Conservation (phyloP, 2,329 filamentous ascomycete genomes). For the Sordariomycetes sp. region DNA sequence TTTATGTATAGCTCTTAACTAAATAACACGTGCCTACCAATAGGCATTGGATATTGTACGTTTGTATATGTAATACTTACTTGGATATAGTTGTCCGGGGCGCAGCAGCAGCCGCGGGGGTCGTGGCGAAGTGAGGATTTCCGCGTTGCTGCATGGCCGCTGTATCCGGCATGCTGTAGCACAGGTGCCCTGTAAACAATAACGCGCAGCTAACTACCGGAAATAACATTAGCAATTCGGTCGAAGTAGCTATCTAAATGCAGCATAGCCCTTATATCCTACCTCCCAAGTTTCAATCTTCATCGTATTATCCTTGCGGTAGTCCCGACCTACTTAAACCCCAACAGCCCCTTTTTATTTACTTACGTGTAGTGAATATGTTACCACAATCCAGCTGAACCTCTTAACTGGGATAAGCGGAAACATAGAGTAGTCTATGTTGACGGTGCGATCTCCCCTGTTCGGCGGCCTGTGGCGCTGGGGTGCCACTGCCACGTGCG, state of each 20-base stretch:
- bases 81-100: too few relatives aligned
- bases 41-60: too few relatives aligned
- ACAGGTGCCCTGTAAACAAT: neutral
- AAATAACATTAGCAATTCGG: neutral
- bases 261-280: neutral
- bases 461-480: neutral
- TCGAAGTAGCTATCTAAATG: neutral
- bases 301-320: too few relatives aligned
- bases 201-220: neutral
- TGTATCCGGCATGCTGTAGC: neutral
- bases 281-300: neutral
- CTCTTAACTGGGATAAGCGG: neutral
- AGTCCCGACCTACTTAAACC: too few relatives aligned
- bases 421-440: neutral
- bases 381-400: neutral
- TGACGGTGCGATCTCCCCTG: neutral
- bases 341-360: too few relatives aligned
- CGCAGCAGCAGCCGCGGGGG: neutral
- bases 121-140: neutral
- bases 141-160: neutral
- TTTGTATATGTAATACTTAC: too few relatives aligned
- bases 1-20: too few relatives aligned
- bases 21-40: too few relatives aligned
- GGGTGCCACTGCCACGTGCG: neutral
- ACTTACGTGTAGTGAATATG: neutral